Evolutionary conservation across 176 grass and related monocot species (phyloP).

Genomic region (Thinopyrum elongatum): DNA sequence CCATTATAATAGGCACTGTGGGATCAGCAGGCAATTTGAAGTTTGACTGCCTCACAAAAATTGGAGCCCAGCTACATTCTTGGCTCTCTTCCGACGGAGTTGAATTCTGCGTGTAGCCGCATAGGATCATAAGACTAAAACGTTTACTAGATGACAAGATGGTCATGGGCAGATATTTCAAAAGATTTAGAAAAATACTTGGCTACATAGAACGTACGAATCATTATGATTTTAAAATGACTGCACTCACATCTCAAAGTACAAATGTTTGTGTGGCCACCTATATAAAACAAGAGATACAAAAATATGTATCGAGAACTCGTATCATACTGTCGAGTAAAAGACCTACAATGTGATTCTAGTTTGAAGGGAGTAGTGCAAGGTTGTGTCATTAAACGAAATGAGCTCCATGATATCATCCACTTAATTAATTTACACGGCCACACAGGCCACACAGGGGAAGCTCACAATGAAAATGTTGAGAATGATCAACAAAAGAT

Average conservation of each 20-base stretch:
- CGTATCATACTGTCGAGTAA: neutral
- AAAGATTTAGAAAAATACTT: neutral
- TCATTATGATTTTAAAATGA: neutral
- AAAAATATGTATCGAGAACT: neutral
- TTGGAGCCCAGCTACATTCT: slow-evolving; percentile 83
- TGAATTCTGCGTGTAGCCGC: slow-evolving; percentile 52
- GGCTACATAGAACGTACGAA: neutral
- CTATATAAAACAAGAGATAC: neutral
- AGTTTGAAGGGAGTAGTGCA: neutral
- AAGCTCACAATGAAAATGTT: neutral
- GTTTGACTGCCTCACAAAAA: slow-evolving; percentile 92
- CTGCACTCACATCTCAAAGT: neutral
- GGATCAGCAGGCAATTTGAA: slow-evolving; percentile 89
- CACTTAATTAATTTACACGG: neutral
- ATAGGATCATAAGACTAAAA: slow-evolving; percentile 17
- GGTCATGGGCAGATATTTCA: neutral
- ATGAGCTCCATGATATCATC: neutral
- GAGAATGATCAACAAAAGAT: neutral
- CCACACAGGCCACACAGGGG: neutral
- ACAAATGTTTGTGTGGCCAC: neutral
- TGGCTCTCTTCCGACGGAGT: slow-evolving; percentile 61
- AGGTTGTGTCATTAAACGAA: neutral
- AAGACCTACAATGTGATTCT: neutral
- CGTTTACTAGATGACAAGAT: slow-evolving; percentile 19
- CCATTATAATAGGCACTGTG: slow-evolving; percentile 83